These are phyloP conservation scores for Wickerhamiella parazyma DNA, from an alignment of 805 yeast genomes.

Conservation along the genomic window DNA sequence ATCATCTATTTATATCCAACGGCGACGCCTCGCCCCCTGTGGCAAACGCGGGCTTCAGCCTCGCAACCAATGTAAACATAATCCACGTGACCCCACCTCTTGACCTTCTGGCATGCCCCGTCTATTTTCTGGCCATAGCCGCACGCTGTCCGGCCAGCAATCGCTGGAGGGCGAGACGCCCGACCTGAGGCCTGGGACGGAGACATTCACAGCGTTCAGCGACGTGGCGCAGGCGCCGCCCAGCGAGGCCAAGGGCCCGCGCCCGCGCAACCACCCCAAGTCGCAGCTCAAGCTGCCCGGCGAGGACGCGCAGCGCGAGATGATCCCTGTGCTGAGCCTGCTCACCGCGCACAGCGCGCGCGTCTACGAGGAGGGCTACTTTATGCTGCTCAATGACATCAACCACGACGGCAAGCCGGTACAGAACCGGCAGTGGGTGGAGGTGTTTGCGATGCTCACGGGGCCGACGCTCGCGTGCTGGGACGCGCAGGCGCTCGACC, in stretches of 20 bases:
- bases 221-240: slow-evolving; percentile 7
- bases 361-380: slow-evolving; percentile 44
- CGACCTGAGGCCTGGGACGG: slow-evolving; percentile 3
- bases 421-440: slow-evolving; percentile 73
- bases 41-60: too few species aligned
- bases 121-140: slow-evolving; percentile 3
- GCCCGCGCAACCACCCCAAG: slow-evolving; percentile 3
- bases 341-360: slow-evolving; percentile 58
- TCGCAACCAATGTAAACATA: neutral
- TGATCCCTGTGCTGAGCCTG: slow-evolving; percentile 58
- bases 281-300: slow-evolving; percentile 14
- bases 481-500: slow-evolving; percentile 47
- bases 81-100: neutral
- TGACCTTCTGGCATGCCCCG: neutral
- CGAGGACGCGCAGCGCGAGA: slow-evolving; percentile 41
- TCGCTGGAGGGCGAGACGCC: neutral
- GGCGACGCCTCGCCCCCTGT: too few species aligned
- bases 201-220: slow-evolving; percentile 3
- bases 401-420: slow-evolving; percentile 71
- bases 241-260: neutral
- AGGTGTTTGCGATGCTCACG: slow-evolving; percentile 79
- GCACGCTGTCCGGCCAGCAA: neutral
- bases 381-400: slow-evolving; percentile 30
- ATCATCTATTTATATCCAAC: too few species aligned
- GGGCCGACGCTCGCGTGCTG: slow-evolving; percentile 90